phyloP scores from a whole-genome alignment of 495 filamentous ascomycete species.

The Aspergillus wentii region DNA sequence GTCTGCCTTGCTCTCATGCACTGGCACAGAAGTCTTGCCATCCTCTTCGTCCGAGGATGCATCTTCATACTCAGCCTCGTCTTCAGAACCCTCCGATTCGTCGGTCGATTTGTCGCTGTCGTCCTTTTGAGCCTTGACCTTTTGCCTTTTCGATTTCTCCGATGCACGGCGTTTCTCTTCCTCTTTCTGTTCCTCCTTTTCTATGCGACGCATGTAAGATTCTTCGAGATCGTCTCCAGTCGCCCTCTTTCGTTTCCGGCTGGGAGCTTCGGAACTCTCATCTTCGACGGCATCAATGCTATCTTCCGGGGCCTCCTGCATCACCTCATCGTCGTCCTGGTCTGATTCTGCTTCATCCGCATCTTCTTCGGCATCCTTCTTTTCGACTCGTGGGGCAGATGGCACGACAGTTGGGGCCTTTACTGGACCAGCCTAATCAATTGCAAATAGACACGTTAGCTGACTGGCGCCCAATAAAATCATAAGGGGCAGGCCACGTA shows the following conservation, averaged over 20 bases:
- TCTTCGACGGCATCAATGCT: constrained; percentile 27
- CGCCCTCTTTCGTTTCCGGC: constrained; percentile 74
- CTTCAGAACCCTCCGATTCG: constrained; percentile 16
- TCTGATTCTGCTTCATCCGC: constrained; percentile 25
- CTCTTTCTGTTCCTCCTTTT: constrained; percentile 50
- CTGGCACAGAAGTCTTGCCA: constrained; percentile 28
- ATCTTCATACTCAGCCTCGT: constrained; percentile 12
- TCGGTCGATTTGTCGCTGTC: constrained; percentile 11
- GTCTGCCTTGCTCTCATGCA: constrained; percentile 51
- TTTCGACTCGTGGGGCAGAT: constrained; percentile 15
- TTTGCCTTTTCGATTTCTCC: constrained; percentile 16
- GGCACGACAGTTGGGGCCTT: constrained; percentile 49
- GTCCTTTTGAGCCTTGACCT: constrained; percentile 1
- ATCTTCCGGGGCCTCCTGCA: constrained; percentile 38
- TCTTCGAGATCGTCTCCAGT: constrained; percentile 75
- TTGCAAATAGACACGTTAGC: constrained; percentile 10
- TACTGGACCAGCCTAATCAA: constrained; percentile 68
- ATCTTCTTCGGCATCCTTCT: constrained; percentile 27
- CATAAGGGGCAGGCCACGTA: constrained; percentile 40
- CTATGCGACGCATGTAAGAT: constrained; percentile 71
- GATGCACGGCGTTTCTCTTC: constrained; percentile 31
- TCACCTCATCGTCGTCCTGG: constrained; percentile 38
- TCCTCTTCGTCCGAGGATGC: constrained; percentile 22
- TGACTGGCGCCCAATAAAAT: constrained; percentile 8
- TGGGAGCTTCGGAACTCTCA: constrained; percentile 35